Conservation (phyloP, 345 rosid genomes). For the Acer yangbiense region DNA sequence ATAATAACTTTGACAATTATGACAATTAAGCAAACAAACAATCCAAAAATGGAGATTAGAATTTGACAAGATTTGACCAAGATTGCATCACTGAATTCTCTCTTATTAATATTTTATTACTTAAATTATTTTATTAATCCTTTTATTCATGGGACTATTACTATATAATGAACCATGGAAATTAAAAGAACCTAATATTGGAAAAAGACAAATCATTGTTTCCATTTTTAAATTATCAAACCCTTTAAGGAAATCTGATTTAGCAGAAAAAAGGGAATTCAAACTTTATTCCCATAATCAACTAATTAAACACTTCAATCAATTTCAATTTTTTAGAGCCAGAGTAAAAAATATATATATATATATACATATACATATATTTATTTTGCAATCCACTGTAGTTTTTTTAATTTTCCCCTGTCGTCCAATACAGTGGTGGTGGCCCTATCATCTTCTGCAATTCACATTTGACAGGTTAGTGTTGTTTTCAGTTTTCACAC, state of each 20-base stretch:
- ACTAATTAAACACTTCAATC: slow-evolving; percentile 3
- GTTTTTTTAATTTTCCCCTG: neutral
- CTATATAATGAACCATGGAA: neutral
- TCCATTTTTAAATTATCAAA: slow-evolving; percentile 2
- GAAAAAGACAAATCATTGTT: neutral
- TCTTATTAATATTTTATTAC: neutral
- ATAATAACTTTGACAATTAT: too few relatives aligned
- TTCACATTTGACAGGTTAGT: neutral
- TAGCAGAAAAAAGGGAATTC: neutral
- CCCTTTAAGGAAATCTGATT: neutral
- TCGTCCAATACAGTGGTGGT: neutral
- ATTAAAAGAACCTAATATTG: neutral
- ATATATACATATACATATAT: neutral
- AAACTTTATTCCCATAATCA: neutral
- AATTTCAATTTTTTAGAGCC: neutral
- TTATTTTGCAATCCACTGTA: neutral
- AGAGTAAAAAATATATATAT: too few relatives aligned
- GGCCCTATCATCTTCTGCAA: neutral
- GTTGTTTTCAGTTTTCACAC: neutral
- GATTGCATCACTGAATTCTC: neutral
- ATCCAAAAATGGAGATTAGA: neutral
- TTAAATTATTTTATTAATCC: neutral
- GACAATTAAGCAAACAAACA: neutral
- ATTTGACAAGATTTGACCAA: neutral
- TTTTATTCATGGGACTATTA: too few relatives aligned